Percentiles rank a stretch among this genome's conserved stretches.
These are phyloP conservation scores for Hortiboletus campestris DNA, from an alignment of 768 basidiomycete species.

Conservation along the genomic window DNA sequence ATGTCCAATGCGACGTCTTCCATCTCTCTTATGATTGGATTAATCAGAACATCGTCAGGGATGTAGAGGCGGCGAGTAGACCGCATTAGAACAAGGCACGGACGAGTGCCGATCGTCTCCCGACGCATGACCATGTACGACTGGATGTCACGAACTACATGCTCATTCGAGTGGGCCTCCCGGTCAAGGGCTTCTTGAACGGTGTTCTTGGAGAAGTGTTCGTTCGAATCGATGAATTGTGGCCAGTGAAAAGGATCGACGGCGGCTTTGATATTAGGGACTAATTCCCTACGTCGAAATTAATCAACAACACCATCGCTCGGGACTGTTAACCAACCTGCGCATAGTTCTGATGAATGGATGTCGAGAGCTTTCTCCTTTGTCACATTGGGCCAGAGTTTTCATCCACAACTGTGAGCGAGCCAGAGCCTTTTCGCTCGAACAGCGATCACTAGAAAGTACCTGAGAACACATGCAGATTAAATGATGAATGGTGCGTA, in stretches of 20 bases:
- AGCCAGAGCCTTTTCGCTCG: slow-evolving; percentile 16
- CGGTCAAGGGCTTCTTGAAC: slow-evolving; percentile 29
- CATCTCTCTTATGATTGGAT: slow-evolving; percentile 28
- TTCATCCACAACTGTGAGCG: slow-evolving; percentile 25
- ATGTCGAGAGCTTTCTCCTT: slow-evolving; percentile 15
- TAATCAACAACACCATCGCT: background rate
- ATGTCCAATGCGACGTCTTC: slow-evolving; percentile 26
- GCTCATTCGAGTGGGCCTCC: slow-evolving; percentile 17
- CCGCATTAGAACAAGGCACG: slow-evolving; percentile 29
- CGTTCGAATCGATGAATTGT: slow-evolving; percentile 24
- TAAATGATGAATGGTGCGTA: slow-evolving; percentile 1
- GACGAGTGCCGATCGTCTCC: slow-evolving; percentile 29
- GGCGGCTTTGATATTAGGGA: slow-evolving; percentile 22
- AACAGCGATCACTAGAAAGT: slow-evolving; percentile 22
- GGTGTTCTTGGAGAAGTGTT: slow-evolving; percentile 18
- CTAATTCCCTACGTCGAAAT: slow-evolving; percentile 18
- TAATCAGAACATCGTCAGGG: slow-evolving; percentile 19
- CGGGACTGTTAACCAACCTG: slow-evolving; percentile 12
- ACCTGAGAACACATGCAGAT: background rate
- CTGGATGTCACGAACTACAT: slow-evolving; percentile 17
- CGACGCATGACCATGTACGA: slow-evolving; percentile 30
- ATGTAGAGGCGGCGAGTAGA: slow-evolving; percentile 27
- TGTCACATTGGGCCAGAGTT: slow-evolving; percentile 19
- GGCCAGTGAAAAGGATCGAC: slow-evolving; percentile 30
- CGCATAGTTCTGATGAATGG: slow-evolving; percentile 27